Evolutionary conservation across 2,329 filamentous ascomycete species (phyloP), one percentile per base, ranked within the genome.

Genomic region (Aphanoascus verrucosus): DNA sequence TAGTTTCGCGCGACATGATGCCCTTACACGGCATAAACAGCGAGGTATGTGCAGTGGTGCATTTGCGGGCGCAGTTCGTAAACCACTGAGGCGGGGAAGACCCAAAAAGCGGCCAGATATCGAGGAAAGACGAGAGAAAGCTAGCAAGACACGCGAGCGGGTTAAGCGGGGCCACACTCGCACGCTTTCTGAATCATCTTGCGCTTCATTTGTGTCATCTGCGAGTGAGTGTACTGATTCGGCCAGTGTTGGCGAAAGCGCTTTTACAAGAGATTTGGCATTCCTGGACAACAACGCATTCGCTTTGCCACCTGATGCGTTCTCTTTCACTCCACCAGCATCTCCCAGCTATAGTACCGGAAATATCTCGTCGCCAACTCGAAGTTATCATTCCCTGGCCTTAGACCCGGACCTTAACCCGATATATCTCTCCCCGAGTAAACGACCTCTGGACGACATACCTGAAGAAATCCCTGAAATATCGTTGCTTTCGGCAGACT

Each of bases 11-110:
- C 83, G 93, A 54, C 91, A 97, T 64, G 93, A 98, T 67, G 93
- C 93, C 14, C 78, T 98, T 51, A 97, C 93, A 19, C 82, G 93
- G 53, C 93, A 98, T 67, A 83, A 90, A 52, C 93, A 97, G 69
- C 84, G 93, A 40, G 93, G 91, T 52, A 95, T 96, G 87, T 98
- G 93, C 69, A 85, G 93, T 54, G 93, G 93, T 53, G 91, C 89
- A 4, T 94, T 97, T 62, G 88, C 94, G 58, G 90, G 90, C 38
- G 77, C 82, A 48, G 78, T 84, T 28, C 80, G 81, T 65, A 83
- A 83, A 66, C 77, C 79, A 34, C 78, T 78, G 37, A 85, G 85
- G 69, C 81, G 84, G 56, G 82, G 82, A 47, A 73, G 81, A 42
- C 81, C 81, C 17, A 79, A 79, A 70, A 84, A 84, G 69, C 71